These are phyloP conservation scores for Boletus sp. DNA, from an alignment of 1,284 basidiomycete species.

Conservation along the genomic window DNA sequence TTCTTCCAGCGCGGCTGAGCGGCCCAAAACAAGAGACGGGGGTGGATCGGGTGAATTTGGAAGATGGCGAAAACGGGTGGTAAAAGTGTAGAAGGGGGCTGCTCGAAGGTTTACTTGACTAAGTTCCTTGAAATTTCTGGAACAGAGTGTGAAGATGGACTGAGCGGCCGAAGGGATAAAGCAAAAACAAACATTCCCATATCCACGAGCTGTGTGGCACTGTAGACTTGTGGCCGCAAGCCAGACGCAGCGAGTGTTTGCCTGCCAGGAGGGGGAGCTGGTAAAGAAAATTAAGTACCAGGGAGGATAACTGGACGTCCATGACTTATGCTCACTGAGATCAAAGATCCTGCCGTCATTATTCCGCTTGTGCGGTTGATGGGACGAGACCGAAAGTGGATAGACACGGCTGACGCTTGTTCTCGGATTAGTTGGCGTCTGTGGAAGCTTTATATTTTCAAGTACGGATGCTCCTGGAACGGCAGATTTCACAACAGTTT, in stretches of 20 bases:
- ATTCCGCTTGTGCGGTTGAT: slow-evolving; percentile 12
- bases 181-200: slow-evolving; percentile 54
- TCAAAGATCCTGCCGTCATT: slow-evolving; percentile 37
- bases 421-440: background rate
- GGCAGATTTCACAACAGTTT: slow-evolving; percentile 43
- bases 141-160: slow-evolving; percentile 14
- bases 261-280: slow-evolving; percentile 42
- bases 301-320: background rate
- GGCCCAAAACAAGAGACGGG: slow-evolving; percentile 39
- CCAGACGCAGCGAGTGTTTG: slow-evolving; percentile 47
- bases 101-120: slow-evolving; percentile 53
- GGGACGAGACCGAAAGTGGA: slow-evolving; percentile 18
- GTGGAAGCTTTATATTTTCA: slow-evolving; percentile 1
- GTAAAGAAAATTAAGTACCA: slow-evolving; percentile 3
- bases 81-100: slow-evolving; percentile 66
- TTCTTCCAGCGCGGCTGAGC: slow-evolving; percentile 49
- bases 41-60: slow-evolving; percentile 18
- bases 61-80: slow-evolving; percentile 32
- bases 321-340: slow-evolving; percentile 40
- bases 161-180: background rate
- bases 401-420: slow-evolving; percentile 20
- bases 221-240: slow-evolving; percentile 56
- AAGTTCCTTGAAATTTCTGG: slow-evolving; percentile 54
- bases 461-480: slow-evolving; percentile 6
- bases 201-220: slow-evolving; percentile 44